These are phyloP conservation scores for Thecaphora thlaspeos DNA, from an alignment of 1,284 basidiomycete genomes.

Conservation along the genomic window DNA sequence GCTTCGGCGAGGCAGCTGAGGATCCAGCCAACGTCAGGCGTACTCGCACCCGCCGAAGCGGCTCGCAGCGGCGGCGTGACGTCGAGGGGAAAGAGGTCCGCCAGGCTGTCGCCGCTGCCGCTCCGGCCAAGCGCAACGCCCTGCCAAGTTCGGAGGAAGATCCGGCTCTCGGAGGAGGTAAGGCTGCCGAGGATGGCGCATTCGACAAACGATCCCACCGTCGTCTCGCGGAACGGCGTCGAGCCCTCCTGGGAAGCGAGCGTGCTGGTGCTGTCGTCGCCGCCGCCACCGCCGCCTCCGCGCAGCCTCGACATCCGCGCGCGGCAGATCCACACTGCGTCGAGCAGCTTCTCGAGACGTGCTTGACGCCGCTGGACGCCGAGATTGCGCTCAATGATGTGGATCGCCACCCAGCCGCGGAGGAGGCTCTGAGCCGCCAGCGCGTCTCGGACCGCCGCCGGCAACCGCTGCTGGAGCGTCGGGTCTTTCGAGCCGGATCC, in stretches of 20 bases:
- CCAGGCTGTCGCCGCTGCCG: constrained; percentile 31
- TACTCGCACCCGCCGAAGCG: constrained; percentile 18
- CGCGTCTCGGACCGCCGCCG: constrained; percentile 41
- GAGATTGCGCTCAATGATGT: constrained; percentile 49
- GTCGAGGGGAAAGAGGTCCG: constrained; percentile 32
- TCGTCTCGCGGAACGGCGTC: constrained; percentile 41
- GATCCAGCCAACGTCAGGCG: constrained; percentile 54
- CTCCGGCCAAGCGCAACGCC: constrained; percentile 33
- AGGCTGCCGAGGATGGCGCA: constrained; percentile 46
- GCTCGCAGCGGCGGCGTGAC: constrained; percentile 10
- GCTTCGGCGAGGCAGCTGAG: constrained; percentile 47
- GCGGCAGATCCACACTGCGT: constrained; percentile 49
- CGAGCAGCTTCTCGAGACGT: constrained; percentile 46
- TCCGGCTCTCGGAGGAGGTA: constrained; percentile 41
- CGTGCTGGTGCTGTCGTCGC: not conserved
- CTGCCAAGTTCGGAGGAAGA: constrained; percentile 51
- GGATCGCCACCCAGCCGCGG: constrained; percentile 50
- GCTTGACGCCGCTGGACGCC: constrained; percentile 41
- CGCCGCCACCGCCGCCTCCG: constrained; percentile 4
- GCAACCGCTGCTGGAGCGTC: constrained; percentile 35
- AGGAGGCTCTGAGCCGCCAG: constrained; percentile 46
- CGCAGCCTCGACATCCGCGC: constrained; percentile 42
- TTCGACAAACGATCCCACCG: constrained; percentile 52
- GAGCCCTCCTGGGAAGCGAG: not conserved
- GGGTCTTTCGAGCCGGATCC: constrained; percentile 4